Evolutionary conservation across 208 protist species (phyloP).

Genomic region (Leishmania braziliensis): DNA sequence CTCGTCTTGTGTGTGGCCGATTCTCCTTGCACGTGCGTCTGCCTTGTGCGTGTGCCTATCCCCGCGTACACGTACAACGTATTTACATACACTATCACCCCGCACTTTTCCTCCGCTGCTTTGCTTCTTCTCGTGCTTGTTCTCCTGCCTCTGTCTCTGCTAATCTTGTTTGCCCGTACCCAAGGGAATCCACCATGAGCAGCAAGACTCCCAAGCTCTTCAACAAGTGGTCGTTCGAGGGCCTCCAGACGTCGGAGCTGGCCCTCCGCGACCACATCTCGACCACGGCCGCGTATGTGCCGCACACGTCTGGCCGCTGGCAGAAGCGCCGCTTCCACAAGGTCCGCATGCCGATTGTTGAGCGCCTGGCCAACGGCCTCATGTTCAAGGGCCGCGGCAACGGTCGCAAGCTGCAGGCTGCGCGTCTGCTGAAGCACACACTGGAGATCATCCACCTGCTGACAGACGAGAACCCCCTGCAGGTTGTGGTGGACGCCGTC

Average conservation of each 20-base stretch:
- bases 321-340: constrained; percentile 99
- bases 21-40: too few relatives aligned
- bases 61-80: neutral
- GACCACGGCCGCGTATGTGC: constrained; percentile 95
- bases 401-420: constrained; percentile 99
- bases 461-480: constrained; percentile 99
- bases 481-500: constrained; percentile 98
- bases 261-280: constrained; percentile 98
- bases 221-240: constrained; percentile 92
- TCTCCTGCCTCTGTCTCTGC: neutral
- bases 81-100: neutral
- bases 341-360: constrained; percentile 95
- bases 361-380: constrained; percentile 96
- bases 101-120: neutral
- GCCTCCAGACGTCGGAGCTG: constrained; percentile 83
- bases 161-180: neutral
- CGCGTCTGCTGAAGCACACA: constrained; percentile 98
- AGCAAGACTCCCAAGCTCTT: constrained; percentile 81
- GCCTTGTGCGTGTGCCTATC: too few relatives aligned
- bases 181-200: neutral
- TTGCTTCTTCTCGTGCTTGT: neutral
- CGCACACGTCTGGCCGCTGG: constrained; percentile 99
- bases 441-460: constrained; percentile 99
- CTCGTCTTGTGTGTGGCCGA: too few relatives aligned
- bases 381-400: constrained; percentile 99